These are phyloP conservation scores for Verticillium longisporum DNA, from an alignment of 2,329 filamentous ascomycete genomes.

Conservation along the genomic window DNA sequence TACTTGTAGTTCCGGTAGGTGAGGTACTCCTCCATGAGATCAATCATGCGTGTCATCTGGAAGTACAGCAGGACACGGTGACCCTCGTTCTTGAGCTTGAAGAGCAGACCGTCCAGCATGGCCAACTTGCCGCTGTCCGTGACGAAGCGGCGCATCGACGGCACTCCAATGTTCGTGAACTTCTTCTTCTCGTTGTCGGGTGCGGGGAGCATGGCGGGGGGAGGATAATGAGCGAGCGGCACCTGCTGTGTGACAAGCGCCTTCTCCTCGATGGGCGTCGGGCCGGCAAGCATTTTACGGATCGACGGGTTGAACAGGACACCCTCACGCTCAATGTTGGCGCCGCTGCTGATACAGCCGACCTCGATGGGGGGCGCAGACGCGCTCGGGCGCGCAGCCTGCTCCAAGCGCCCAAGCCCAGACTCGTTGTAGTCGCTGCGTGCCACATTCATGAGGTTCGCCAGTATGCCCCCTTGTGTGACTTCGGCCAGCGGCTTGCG, in stretches of 20 bases:
- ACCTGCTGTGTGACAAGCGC: slow-evolving; percentile 68
- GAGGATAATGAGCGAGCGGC: slow-evolving; percentile 57
- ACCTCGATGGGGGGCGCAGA: slow-evolving; percentile 83
- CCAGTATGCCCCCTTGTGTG: slow-evolving; percentile 65
- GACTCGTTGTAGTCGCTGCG: slow-evolving; percentile 56
- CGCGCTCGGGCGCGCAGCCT: slow-evolving; percentile 70
- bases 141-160: slow-evolving; percentile 95
- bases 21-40: slow-evolving; percentile 97
- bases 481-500: slow-evolving; percentile 61
- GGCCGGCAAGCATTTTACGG: slow-evolving; percentile 68
- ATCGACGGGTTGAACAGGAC: slow-evolving; percentile 73
- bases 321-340: slow-evolving; percentile 60
- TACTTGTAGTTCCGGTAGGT: slow-evolving; percentile 99
- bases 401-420: slow-evolving; percentile 72
- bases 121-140: slow-evolving; percentile 96
- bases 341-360: slow-evolving; percentile 61
- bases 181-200: slow-evolving; percentile 76
- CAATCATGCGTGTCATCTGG: slow-evolving; percentile 99
- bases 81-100: slow-evolving; percentile 82
- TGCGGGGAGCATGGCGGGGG: slow-evolving; percentile 60
- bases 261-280: slow-evolving; percentile 58
- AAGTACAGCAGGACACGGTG: slow-evolving; percentile 97
- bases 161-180: slow-evolving; percentile 86
- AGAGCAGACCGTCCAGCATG: slow-evolving; percentile 79
- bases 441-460: slow-evolving; percentile 73